Evolutionary conservation across 1,284 basidiomycete genomes (phyloP).

Genomic region (Malassezia sympodialis): DNA sequence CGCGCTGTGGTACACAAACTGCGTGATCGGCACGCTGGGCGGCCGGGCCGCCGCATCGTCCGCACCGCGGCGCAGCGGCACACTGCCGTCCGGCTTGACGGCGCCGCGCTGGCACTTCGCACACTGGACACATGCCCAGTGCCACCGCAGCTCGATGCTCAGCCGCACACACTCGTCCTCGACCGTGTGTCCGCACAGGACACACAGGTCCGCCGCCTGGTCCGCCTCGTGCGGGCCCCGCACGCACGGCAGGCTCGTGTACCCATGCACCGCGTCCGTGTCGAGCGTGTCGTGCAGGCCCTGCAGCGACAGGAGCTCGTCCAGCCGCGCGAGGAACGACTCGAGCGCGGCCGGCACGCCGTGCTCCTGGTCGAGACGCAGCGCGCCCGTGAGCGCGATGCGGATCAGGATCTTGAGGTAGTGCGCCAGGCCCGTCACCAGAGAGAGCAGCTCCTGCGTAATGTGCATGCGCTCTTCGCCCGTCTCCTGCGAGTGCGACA

Average conservation of each 20-base stretch:
- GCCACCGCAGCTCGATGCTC: constrained; percentile 91
- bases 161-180: constrained; percentile 93
- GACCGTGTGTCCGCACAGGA: constrained; percentile 75
- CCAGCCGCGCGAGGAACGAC: constrained; percentile 77
- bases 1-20: background rate
- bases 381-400: constrained; percentile 86
- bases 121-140: constrained; percentile 82
- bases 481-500: constrained; percentile 91
- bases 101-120: constrained; percentile 55
- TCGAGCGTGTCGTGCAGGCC: constrained; percentile 18
- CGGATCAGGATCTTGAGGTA: constrained; percentile 99
- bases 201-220: constrained; percentile 66
- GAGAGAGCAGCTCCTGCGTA: constrained; percentile 91
- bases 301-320: constrained; percentile 50
- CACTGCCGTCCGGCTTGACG: constrained; percentile 1
- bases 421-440: constrained; percentile 94
- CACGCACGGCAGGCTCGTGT: constrained; percentile 34
- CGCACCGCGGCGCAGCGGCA: background rate
- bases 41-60: background rate
- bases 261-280: constrained; percentile 37
- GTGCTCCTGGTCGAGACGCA: constrained; percentile 87
- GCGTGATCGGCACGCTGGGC: background rate
- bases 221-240: constrained; percentile 36
- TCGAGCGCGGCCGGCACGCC: constrained; percentile 70
- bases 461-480: constrained; percentile 81